Percentiles rank a stretch among this genome's conserved stretches.
These are phyloP conservation scores for Daldinia sp. DNA, from an alignment of 2,329 filamentous ascomycete genomes.

Conservation along the genomic window DNA sequence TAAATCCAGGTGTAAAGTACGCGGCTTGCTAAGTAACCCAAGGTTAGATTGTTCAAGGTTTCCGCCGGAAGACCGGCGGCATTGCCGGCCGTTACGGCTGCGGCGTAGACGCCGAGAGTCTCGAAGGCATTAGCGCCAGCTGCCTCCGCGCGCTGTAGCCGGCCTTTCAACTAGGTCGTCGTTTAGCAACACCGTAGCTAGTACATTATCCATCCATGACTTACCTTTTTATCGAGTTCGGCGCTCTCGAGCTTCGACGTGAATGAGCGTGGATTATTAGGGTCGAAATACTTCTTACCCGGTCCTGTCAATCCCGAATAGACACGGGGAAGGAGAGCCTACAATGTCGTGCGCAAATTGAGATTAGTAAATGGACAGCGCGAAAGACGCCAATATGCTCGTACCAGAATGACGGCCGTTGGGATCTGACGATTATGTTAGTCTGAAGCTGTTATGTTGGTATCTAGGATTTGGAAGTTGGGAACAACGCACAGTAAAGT, in stretches of 20 bases:
- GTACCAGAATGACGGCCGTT: slow-evolving; percentile 45
- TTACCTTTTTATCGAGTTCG: slow-evolving; percentile 49
- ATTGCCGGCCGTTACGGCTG: slow-evolving; percentile 49
- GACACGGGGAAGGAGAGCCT: slow-evolving; percentile 46
- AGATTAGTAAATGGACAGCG: not conserved
- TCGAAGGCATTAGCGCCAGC: slow-evolving; percentile 49
- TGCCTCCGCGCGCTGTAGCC: slow-evolving; percentile 48
- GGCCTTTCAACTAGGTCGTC: slow-evolving; percentile 35
- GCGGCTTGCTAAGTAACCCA: slow-evolving; percentile 46
- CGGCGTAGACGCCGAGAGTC: slow-evolving; percentile 49
- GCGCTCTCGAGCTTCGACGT: slow-evolving; percentile 42
- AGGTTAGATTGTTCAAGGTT: slow-evolving; percentile 43
- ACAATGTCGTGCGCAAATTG: not conserved
- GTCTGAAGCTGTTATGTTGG: slow-evolving; percentile 3
- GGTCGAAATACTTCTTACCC: slow-evolving; percentile 49
- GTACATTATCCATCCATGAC: not conserved
- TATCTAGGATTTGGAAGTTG: not conserved
- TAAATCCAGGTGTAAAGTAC: slow-evolving; percentile 48
- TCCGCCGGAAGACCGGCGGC: slow-evolving; percentile 39
- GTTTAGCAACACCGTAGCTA: no score
- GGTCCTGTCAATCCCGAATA: slow-evolving; percentile 51
- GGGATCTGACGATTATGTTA: slow-evolving; percentile 43
- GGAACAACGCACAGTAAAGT: slow-evolving; percentile 47
- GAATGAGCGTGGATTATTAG: slow-evolving; percentile 46
- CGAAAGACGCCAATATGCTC: not conserved